These are phyloP conservation scores for Pilaira anomala DNA, from an alignment of 192 early-diverging fungal genomes.

Conservation along the genomic window DNA sequence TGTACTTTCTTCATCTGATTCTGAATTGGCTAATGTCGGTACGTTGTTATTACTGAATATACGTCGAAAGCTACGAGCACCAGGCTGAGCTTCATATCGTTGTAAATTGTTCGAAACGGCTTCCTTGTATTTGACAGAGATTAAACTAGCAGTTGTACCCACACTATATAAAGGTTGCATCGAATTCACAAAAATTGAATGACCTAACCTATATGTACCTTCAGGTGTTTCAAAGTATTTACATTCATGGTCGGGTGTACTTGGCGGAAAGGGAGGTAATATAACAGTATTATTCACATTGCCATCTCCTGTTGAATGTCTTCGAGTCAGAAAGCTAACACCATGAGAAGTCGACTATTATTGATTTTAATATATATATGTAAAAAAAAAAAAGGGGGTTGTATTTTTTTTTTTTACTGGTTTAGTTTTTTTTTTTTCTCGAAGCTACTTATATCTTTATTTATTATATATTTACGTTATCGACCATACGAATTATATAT, in stretches of 20 bases:
- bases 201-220: constrained; percentile 44
- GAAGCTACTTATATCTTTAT: no score
- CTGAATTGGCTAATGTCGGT: not conserved
- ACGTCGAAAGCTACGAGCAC: constrained; percentile 24
- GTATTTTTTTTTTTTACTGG: no score
- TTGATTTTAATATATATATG: no score
- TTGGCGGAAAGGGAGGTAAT: constrained; percentile 26
- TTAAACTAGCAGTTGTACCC: constrained; percentile 47
- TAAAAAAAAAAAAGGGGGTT: no score
- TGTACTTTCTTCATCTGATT: constrained; percentile 19
- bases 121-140: constrained; percentile 60
- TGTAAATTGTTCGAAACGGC: constrained; percentile 22
- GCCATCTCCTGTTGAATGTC: constrained; percentile 20
- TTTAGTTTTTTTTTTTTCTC: no score
- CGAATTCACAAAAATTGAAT: constrained; percentile 48
- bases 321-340: constrained; percentile 18
- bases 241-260: constrained; percentile 42
- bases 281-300: not conserved
- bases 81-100: constrained; percentile 31
- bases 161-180: constrained; percentile 43
- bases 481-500: no score
- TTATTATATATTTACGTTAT: no score
- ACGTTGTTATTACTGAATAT: constrained; percentile 6
- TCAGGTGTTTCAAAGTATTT: constrained; percentile 50
- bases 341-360: constrained; percentile 3